Evolutionary conservation across 257 asterid species (phyloP), one percentile per base, ranked within the genome.

Genomic region (Linaria vulgaris): DNA sequence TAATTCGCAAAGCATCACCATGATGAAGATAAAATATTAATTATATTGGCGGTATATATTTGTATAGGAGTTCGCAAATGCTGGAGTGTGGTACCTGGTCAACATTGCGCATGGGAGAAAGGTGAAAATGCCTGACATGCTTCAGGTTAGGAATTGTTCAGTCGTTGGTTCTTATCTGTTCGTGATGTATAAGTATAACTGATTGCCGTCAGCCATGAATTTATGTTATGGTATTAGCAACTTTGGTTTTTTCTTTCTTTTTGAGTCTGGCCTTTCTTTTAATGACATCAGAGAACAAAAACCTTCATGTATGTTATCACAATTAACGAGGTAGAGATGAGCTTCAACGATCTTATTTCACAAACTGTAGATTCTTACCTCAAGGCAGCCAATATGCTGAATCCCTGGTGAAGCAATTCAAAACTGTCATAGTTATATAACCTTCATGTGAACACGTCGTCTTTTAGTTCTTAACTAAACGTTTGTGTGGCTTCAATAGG

Each of bases 81-180:
- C 82, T 43, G 97, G 96, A 37, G 94, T 91, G 22, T 69, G 79
- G 86, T 84, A 85, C 77, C 81, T 91, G 47, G 84, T 94, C 57
- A 52, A 71, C 70, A 23, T 85, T 72, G 84, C 72, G 39, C 67
- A 74, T 34, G 95, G 95, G 37, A 61, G 76, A 74, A 80, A 68
- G 78, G 74, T 64, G 53, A 73, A 78, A 75, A 79, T 83, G 85
- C 96, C 96, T 13, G 82, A 78, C 22, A 72, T 54, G 67, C 72
- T 88, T 63, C 94, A 85, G 96, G 97, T 90, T 52, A 38, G 67
- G 54, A 59, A 14, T 19, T 45, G 48, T 17, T 22, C 37, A 6
- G 56, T 68, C 50, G 53, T 52, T 51, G 49, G 47, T 37, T 61
- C 51, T 68, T 53, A 21, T 25, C 31, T 43, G 13, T 25, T 10